Percentiles rank a stretch among this genome's conserved stretches.
These are phyloP conservation scores for Solanum hybrid DNA, from an alignment of 305 asterid genomes.

Conservation along the genomic window DNA sequence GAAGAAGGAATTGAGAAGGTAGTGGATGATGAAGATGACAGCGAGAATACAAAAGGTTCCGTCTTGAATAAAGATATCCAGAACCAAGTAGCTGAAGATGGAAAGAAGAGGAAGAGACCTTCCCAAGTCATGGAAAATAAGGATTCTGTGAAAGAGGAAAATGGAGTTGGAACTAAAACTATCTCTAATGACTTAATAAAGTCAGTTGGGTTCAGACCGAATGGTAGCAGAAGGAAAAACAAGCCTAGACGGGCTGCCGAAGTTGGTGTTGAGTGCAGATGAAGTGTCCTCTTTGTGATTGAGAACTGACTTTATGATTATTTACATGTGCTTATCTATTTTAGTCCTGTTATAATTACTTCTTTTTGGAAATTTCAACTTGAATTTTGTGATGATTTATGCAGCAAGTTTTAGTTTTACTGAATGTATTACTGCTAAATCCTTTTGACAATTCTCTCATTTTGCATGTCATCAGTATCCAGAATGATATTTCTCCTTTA, in stretches of 20 bases:
- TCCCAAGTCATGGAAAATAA: conserved; percentile 35
- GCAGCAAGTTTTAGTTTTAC: neutral
- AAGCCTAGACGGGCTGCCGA: conserved; percentile 93
- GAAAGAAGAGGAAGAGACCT: conserved; percentile 62
- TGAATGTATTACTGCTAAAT: conserved; percentile 1
- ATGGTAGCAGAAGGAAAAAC: conserved; percentile 69
- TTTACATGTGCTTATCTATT: neutral
- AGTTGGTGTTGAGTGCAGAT: conserved; percentile 81
- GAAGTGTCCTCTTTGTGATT: conserved; percentile 11
- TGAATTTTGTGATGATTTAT: neutral
- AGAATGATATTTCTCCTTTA: neutral
- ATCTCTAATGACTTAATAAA: conserved; percentile 29
- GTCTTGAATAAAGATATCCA: conserved; percentile 27
- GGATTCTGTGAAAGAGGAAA: conserved; percentile 45
- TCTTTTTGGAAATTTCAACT: conserved; percentile 4
- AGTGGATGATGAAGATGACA: conserved; percentile 33
- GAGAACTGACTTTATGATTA: neutral
- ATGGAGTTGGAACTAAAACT: conserved; percentile 25
- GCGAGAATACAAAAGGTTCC: conserved; percentile 26
- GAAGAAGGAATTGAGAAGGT: conserved; percentile 39
- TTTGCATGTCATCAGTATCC: neutral
- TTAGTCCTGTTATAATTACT: neutral
- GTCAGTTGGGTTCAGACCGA: conserved; percentile 66
- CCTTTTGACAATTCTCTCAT: neutral
- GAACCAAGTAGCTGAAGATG: conserved; percentile 36